Conservation (phyloP, 495 filamentous ascomycete genomes). For the Clohesyomyces aquaticus region DNA sequence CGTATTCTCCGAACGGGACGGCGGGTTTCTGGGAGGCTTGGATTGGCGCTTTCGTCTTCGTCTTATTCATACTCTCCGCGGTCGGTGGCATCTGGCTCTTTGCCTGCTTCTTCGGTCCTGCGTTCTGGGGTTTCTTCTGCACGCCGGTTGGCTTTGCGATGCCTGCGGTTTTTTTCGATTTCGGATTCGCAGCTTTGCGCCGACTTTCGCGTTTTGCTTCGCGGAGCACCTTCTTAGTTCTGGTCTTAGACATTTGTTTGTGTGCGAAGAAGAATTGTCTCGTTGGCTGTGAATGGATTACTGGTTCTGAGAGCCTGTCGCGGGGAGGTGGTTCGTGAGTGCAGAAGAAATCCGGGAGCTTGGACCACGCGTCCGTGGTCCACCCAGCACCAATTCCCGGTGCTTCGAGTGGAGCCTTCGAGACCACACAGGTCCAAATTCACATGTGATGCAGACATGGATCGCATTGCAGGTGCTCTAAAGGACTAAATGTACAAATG, state of each 20-base stretch:
- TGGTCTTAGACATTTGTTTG: conserved; percentile 32
- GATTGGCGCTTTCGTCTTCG: neutral
- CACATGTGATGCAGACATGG: conserved; percentile 18
- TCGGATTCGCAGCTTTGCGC: conserved; percentile 15
- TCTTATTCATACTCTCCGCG: no score
- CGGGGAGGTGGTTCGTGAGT: neutral
- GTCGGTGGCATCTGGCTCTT: no score
- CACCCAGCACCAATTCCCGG: neutral
- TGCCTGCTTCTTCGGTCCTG: conserved; percentile 4
- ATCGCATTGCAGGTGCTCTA: conserved; percentile 32
- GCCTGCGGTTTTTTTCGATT: neutral
- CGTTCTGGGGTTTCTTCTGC: neutral
- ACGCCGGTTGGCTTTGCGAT: no score
- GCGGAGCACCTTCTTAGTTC: conserved; percentile 27
- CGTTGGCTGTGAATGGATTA: neutral
- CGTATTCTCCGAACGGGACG: conserved; percentile 68
- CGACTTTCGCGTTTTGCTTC: conserved; percentile 25
- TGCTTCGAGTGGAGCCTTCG: neutral
- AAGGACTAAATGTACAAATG: conserved; percentile 42
- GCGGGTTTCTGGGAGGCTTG: neutral
- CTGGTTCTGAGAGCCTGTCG: neutral
- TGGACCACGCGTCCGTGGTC: conserved; percentile 18
- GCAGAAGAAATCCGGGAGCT: conserved; percentile 9
- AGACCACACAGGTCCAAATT: neutral
- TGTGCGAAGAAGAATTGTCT: neutral